Percentiles rank a stretch among this genome's conserved stretches.
Conservation (phyloP, 768 basidiomycete genomes). For the Termitomyces bulborhizus region DNA sequence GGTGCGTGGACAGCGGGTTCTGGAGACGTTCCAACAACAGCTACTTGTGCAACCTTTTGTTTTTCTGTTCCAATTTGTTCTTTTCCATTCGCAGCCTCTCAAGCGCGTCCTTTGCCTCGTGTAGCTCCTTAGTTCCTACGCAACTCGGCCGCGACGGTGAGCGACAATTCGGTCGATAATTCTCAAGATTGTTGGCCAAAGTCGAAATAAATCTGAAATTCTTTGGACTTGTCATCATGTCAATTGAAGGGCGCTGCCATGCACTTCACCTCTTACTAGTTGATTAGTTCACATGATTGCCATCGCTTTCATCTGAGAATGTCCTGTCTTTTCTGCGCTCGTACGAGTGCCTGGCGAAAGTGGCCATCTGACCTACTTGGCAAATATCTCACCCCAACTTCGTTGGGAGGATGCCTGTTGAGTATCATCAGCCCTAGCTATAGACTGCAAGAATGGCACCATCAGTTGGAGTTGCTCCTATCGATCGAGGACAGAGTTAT, state of each 20-base stretch:
- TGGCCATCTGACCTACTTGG: not conserved
- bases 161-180: not conserved
- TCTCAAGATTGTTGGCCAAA: not conserved
- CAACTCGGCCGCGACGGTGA: not conserved
- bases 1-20: not conserved
- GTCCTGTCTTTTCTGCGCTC: not conserved
- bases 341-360: not conserved
- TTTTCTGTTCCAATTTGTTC: not conserved
- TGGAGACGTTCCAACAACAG: not conserved
- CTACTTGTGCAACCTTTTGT: not conserved
- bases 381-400: not conserved
- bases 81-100: not conserved
- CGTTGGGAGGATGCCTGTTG: not conserved
- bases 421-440: not conserved
- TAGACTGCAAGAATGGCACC: not conserved
- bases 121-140: not conserved
- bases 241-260: not conserved
- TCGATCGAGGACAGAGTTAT: not conserved
- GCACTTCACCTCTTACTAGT: not conserved
- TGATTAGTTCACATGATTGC: not conserved
- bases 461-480: not conserved
- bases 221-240: not conserved
- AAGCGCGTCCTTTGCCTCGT: not conserved
- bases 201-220: not conserved
- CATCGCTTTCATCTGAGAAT: not conserved